Evolutionary conservation across 2,329 filamentous ascomycete species (phyloP).

Genomic region (Cylindrodendrum hubeiense): DNA sequence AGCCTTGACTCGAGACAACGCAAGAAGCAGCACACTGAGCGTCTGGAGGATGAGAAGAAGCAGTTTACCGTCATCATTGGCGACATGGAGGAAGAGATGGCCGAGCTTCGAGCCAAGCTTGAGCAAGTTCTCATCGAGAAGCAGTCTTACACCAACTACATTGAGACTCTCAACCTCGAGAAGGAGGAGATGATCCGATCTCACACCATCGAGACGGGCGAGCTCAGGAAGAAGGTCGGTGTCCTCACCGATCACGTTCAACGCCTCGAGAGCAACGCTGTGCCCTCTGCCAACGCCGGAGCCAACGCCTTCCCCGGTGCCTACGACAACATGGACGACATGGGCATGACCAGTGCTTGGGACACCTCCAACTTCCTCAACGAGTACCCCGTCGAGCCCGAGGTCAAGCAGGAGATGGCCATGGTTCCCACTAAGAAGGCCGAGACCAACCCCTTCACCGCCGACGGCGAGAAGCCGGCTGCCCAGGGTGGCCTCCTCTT

Average conservation of each 20-base stretch:
- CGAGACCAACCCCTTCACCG: constrained; percentile 50
- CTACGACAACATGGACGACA: constrained; percentile 85
- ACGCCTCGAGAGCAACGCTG: constrained; percentile 73
- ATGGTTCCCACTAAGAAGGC: constrained; percentile 66
- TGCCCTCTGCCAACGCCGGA: constrained; percentile 54
- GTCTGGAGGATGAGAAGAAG: constrained; percentile 97
- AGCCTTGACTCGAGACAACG: constrained; percentile 96
- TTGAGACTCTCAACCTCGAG: constrained; percentile 83
- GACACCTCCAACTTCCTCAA: constrained; percentile 80
- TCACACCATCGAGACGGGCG: constrained; percentile 90
- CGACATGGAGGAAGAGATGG: constrained; percentile 83
- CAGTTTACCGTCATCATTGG: constrained; percentile 82
- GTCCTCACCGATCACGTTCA: constrained; percentile 81
- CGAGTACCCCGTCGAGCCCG: constrained; percentile 74
- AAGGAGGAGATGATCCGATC: constrained; percentile 91
- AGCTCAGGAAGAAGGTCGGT: constrained; percentile 92
- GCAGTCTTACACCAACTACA: constrained; percentile 79
- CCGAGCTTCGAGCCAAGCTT: constrained; percentile 75
- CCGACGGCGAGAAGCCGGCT: constrained; percentile 71
- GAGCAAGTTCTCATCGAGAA: constrained; percentile 80
- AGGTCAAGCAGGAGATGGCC: constrained; percentile 71
- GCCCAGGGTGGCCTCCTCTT: constrained; percentile 87
- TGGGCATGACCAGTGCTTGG: constrained; percentile 86
- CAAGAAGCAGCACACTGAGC: constrained; percentile 98
- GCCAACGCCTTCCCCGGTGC: constrained; percentile 75